phyloP scores from a whole-genome alignment of 306 rosid genomes.

The Corylus americana region DNA sequence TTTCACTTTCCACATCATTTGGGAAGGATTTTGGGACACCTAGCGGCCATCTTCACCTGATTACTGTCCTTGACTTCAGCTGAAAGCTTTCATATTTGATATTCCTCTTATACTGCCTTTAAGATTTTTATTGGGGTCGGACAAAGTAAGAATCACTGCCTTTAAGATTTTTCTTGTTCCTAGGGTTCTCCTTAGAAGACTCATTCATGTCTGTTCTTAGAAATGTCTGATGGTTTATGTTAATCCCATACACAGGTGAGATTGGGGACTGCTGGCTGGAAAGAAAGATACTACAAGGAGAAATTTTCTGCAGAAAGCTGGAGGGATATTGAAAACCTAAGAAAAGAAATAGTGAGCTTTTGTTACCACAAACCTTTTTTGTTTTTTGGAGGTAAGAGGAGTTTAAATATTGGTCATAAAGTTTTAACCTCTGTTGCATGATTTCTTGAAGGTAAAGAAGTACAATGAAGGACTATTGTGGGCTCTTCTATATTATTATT shows the following conservation, averaged over 20 bases:
- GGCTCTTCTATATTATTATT: conserved; percentile 57
- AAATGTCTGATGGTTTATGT: too few relatives aligned
- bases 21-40: too few relatives aligned
- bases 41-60: too few relatives aligned
- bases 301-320: conserved; percentile 49
- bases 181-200: background rate
- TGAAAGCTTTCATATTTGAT: too few relatives aligned
- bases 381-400: too few relatives aligned
- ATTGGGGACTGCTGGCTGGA: conserved; percentile 34
- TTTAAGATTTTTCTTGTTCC: too few relatives aligned
- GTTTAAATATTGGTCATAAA: too few relatives aligned
- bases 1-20: too few relatives aligned
- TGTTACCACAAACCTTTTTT: background rate
- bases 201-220: too few relatives aligned
- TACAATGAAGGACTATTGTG: conserved; percentile 62
- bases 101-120: too few relatives aligned
- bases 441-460: conserved; percentile 39
- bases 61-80: too few relatives aligned
- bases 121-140: background rate
- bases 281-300: conserved; percentile 51
- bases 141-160: conserved; percentile 19
- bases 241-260: conserved; percentile 33
- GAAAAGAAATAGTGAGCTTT: conserved; percentile 48
- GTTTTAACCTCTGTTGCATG: background rate
- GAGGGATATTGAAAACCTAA: conserved; percentile 30